Conservation (phyloP, 768 basidiomycete species). For the Crassisporium funariophilum region DNA sequence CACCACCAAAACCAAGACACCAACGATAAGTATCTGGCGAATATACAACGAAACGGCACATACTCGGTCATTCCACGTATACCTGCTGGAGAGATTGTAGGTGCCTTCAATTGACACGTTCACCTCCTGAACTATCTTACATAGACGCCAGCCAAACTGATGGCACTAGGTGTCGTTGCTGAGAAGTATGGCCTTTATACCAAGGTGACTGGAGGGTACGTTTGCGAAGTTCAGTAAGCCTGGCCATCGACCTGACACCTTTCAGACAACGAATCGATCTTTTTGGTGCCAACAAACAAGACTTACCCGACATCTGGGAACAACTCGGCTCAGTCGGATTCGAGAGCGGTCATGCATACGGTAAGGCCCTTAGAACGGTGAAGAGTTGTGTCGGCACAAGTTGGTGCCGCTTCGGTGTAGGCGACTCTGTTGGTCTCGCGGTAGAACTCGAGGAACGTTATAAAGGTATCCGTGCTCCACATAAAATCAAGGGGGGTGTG, state of each 20-base stretch:
- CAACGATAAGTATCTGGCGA: conserved; percentile 70
- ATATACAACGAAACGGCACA: conserved; percentile 72
- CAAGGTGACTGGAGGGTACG: conserved; percentile 33
- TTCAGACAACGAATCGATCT: conserved; percentile 64
- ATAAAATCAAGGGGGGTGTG: conserved; percentile 78
- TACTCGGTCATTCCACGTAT: conserved; percentile 75
- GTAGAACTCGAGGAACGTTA: conserved; percentile 73
- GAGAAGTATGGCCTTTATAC: conserved; percentile 72
- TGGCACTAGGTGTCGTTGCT: conserved; percentile 64
- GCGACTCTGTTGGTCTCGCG: conserved; percentile 76
- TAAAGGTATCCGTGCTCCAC: conserved; percentile 67
- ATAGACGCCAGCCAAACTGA: conserved; percentile 64
- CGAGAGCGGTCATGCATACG: conserved; percentile 78
- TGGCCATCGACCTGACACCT: conserved; percentile 6
- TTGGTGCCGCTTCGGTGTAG: conserved; percentile 71
- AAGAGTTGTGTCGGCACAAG: conserved; percentile 76
- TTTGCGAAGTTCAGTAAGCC: too few relatives aligned
- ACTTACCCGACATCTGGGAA: conserved; percentile 69
- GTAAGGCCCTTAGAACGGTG: conserved; percentile 69
- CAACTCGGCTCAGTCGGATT: conserved; percentile 66
- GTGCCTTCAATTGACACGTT: background rate
- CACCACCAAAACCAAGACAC: conserved; percentile 76
- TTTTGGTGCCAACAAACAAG: conserved; percentile 71
- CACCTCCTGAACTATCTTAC: background rate
- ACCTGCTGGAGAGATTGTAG: conserved; percentile 60